A percentile compares a stretch with the other conserved stretches of the same genome.
These are phyloP conservation scores for Diaporthe australafricana DNA, from an alignment of 2,329 filamentous ascomycete species.

Conservation along the genomic window DNA sequence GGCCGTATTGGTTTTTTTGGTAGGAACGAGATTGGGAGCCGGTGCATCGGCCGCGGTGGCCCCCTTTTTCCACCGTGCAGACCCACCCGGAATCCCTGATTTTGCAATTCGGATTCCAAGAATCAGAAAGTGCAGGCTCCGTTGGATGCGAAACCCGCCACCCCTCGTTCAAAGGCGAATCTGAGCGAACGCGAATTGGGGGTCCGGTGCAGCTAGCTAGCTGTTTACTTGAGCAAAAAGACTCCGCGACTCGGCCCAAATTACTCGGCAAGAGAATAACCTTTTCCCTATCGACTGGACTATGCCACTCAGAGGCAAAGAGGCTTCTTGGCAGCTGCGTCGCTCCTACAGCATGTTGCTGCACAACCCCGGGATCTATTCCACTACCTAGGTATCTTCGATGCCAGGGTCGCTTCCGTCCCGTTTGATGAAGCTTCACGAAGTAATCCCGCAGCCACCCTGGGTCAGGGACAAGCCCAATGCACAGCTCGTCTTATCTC, in stretches of 20 bases:
- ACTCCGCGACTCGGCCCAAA: conserved; percentile 18
- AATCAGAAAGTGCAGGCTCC: conserved; percentile 6
- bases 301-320: not conserved
- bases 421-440: not conserved
- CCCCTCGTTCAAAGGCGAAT: not conserved
- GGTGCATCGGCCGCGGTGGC: conserved; percentile 1
- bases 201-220: not conserved
- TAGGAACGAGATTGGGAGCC: conserved; percentile 11
- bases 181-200: not conserved
- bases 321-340: not conserved
- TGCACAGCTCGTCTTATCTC: conserved; percentile 9
- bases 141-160: not conserved
- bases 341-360: not conserved
- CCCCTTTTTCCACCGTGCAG: conserved; percentile 26
- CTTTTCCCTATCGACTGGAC: conserved; percentile 14
- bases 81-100: conserved; percentile 21
- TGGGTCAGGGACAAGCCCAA: not conserved
- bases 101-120: conserved; percentile 17
- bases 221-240: not conserved
- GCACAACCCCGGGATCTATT: conserved; percentile 8
- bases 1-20: not conserved
- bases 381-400: not conserved
- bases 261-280: conserved; percentile 5
- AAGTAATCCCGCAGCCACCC: conserved; percentile 8
- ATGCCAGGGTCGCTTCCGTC: not conserved